phyloP scores from a whole-genome alignment of 2,329 filamentous ascomycete genomes.

The Corniculantispora saksenae region DNA sequence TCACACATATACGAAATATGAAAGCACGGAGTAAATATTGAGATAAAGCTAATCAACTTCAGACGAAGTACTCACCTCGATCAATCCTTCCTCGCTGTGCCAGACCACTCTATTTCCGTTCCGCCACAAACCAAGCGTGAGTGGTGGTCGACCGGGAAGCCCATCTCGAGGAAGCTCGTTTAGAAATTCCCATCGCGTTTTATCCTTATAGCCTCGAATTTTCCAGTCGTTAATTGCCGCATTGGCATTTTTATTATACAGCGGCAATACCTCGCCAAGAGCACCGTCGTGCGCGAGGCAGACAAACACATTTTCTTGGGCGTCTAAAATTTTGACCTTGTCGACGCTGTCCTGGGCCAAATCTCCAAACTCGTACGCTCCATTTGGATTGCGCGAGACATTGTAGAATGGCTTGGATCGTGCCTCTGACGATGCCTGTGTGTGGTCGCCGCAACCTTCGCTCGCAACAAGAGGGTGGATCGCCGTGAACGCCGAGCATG shows the following conservation, averaged over 20 bases:
- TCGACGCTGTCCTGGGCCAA: constrained; percentile 14
- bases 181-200: constrained; percentile 7
- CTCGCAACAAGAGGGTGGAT: neutral
- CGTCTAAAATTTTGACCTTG: constrained; percentile 15
- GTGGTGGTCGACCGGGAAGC: neutral
- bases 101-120: constrained; percentile 5
- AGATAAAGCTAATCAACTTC: too few relatives aligned
- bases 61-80: neutral
- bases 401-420: constrained; percentile 14
- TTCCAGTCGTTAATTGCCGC: constrained; percentile 13
- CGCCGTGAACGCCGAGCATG: constrained; percentile 8
- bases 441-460: neutral
- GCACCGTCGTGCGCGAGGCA: constrained; percentile 17
- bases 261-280: neutral
- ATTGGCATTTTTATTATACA: constrained; percentile 1
- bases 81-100: constrained; percentile 1
- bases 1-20: too few relatives aligned
- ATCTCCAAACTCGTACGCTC: constrained; percentile 3
- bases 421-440: neutral
- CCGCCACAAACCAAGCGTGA: neutral
- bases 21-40: too few relatives aligned
- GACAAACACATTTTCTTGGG: constrained; percentile 12
- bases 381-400: neutral
- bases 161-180: constrained; percentile 13
- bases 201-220: constrained; percentile 8